Evolutionary conservation across 805 yeast species (phyloP), one percentile per base, ranked within the genome.

Genomic region (Pichia exigua): DNA sequence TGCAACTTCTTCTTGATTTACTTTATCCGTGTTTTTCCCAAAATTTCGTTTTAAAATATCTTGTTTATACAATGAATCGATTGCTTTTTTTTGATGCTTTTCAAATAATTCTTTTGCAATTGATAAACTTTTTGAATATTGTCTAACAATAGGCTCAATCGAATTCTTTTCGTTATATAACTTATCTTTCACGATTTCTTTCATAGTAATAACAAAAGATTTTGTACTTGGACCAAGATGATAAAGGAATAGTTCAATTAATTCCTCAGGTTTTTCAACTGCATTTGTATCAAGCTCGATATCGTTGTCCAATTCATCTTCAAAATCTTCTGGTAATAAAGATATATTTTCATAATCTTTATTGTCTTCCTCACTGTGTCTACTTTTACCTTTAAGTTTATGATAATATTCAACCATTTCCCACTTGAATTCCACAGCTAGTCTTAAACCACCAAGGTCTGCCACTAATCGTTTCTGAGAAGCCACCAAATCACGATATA

Each of bases 1-100:
- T 1, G 91, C 86, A 4, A 87, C 85, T 57, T 85, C 90, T 66
- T 87, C 95, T 58, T 83, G 85, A 54, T 82, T 84, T 1, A 83
- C 73, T 54, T 73, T 77, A 42, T 73, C 65, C 26, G 66, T 64
- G 61, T 60, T 35, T n/a, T 35, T 68, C 47, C 68, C 71, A 2
- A 61, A 57, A 42, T 59, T 73, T 60, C 53, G 61, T 52, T 69
- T 68, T 62, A 82, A 82, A 9, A 78, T 68, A 4, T 75, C 75
- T 59, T 82, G 80, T 2, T 72, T 66, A 59, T 87, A 87, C 17
- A 87, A 65, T 55, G 72, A 74, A 39, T 73, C 73, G 50, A 87
- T 75, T 0, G 92, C 81, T 46, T 69, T 70, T 0, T 68, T 67
- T 50, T 88, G 84, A 43, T 83, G 83, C 1, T 62, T 64, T 42